Base-by-base conservation (phyloP, 768 basidiomycete species). In the Mycena sanguinolenta region DNA sequence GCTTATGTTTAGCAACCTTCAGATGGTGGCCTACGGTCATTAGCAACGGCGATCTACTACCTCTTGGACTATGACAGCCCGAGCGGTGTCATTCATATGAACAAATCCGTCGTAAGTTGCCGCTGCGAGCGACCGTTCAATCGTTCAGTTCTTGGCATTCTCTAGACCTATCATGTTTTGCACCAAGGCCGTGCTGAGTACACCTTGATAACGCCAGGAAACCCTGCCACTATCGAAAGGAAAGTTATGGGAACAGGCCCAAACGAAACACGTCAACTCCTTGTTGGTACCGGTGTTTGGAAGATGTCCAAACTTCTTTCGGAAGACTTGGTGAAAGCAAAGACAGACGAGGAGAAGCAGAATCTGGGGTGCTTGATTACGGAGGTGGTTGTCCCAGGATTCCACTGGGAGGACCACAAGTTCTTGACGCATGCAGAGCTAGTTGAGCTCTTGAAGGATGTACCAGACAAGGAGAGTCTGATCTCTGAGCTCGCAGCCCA, bases 331-430 rank as follows among this genome's bases (percentile, higher is more conserved):
- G 71, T 69, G 39, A 77, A 81, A 1, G 63, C 74, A 8, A 78
- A 80, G 52, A 76, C 81, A 61, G 74, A 76, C 21, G 54, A 34
- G 9, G 39, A 39, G 39, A 39, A 39, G 39, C 8, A 17, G 16
- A 55, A 55, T 10, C 79, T 78, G 0, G 85, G 88, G 6, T 88
- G 87, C 70, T 77, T 91, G 60, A 88, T 91, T 69, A 86, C 84
- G n/a, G 89, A 90, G 78, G 84, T 90, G 4, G 88, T 89, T 17
- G 84, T 88, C 12, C 88, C 89, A 3, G 87, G 86, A 10, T 67
- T 88, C 69, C 76, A 82, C 42, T 88, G 85, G 85, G 83, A 85
- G 60, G 87, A 88, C 72, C 87, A 89, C 71, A 59, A 75, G 17
- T 88, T 82, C 69, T 72, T 88, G 23, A 12, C 10, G 23, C 39